These are phyloP conservation scores for Paramyrothecium roridum DNA, from an alignment of 2,329 filamentous ascomycete genomes.

Conservation along the genomic window DNA sequence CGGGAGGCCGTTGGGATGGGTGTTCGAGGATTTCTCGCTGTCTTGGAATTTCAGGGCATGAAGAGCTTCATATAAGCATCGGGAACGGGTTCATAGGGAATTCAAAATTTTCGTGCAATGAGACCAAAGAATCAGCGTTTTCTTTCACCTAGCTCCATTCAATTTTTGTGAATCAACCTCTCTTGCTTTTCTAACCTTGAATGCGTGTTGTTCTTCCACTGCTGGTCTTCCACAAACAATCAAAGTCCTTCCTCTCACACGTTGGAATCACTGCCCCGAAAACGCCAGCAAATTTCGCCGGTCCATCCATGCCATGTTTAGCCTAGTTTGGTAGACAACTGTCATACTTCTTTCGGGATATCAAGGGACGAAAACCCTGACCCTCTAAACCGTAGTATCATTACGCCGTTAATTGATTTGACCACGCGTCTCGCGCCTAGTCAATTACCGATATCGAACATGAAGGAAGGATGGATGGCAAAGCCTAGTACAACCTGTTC, in stretches of 20 bases:
- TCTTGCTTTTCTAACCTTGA: conserved; percentile 12
- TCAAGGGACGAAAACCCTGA: background rate
- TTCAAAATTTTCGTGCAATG: conserved; percentile 30
- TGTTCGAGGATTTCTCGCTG: conserved; percentile 34
- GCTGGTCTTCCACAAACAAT: background rate
- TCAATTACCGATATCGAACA: conserved; percentile 5
- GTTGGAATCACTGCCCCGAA: background rate
- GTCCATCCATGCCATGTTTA: background rate
- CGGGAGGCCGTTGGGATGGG: conserved; percentile 26
- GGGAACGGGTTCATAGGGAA: conserved; percentile 34
- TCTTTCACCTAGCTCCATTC: too few relatives aligned
- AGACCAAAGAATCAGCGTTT: conserved; percentile 19
- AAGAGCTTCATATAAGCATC: conserved; percentile 33
- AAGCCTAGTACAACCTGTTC: conserved; percentile 9
- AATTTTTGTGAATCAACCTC: too few relatives aligned
- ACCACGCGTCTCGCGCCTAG: conserved; percentile 1
- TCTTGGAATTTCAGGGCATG: conserved; percentile 30
- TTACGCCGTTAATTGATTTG: background rate
- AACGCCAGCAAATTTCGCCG: background rate
- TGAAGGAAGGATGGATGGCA: conserved; percentile 4
- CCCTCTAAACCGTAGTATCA: background rate
- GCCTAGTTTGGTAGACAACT: background rate
- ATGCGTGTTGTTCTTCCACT: background rate
- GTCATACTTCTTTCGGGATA: background rate
- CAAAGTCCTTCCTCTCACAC: background rate